Percentiles rank a stretch among this genome's conserved stretches.
phyloP scores from a whole-genome alignment of 2,329 filamentous ascomycete genomes.

The Aspergillus sp. region DNA sequence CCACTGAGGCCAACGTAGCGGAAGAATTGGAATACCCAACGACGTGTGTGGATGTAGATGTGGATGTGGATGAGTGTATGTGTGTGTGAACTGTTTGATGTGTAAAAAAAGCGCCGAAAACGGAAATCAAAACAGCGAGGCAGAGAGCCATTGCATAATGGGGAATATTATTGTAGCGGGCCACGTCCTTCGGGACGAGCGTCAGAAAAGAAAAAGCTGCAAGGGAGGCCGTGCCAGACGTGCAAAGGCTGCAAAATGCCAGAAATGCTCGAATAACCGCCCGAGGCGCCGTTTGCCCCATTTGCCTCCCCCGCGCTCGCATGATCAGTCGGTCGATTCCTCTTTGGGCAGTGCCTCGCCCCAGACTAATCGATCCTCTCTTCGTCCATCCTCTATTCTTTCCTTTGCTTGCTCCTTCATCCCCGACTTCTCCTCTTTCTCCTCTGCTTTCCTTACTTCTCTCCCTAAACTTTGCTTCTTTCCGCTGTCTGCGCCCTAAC shows the following conservation, averaged over 20 bases:
- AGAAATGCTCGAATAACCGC: constrained; percentile 15
- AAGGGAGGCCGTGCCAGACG: not conserved
- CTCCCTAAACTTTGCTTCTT: not conserved
- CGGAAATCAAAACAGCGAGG: not conserved
- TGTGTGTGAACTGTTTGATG: not conserved
- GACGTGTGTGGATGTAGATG: not conserved
- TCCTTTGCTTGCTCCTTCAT: not conserved
- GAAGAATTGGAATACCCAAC: constrained; percentile 1
- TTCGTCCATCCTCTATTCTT: constrained; percentile 11
- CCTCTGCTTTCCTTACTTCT: constrained; percentile 4
- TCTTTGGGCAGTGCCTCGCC: constrained; percentile 26
- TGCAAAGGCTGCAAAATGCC: not conserved
- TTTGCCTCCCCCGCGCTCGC: constrained; percentile 43
- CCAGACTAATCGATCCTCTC: constrained; percentile 12
- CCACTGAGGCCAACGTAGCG: constrained; percentile 6
- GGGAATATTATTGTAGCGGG: not conserved
- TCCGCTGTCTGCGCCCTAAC: too few relatives aligned
- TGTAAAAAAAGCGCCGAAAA: not conserved
- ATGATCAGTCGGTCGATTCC: constrained; percentile 34
- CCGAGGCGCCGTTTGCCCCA: constrained; percentile 22
- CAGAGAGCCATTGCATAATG: not conserved
- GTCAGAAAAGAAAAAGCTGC: not conserved
- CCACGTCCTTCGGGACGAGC: not conserved
- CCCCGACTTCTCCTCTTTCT: constrained; percentile 15
- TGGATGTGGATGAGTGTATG: too few relatives aligned